Percentiles rank a stretch among this genome's conserved stretches.
phyloP scores from a whole-genome alignment of 2,329 filamentous ascomycete species.

The Sclerotinia minor region DNA sequence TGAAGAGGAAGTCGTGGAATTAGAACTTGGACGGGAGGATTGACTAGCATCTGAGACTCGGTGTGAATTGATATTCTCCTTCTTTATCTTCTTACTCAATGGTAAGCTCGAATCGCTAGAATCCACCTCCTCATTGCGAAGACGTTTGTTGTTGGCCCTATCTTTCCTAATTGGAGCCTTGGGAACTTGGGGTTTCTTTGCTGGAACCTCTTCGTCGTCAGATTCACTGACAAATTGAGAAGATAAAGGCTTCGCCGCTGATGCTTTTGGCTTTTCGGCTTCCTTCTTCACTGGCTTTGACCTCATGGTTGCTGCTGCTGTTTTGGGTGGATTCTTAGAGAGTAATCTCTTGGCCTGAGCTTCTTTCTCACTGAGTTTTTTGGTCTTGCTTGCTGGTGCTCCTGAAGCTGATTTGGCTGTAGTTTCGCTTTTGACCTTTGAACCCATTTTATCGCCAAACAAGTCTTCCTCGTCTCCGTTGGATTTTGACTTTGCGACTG shows the following conservation, averaged over 20 bases:
- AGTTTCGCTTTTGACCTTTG: slow-evolving; percentile 44
- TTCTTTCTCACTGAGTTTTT: slow-evolving; percentile 56
- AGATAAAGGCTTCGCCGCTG: slow-evolving; percentile 33
- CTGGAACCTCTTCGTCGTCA: slow-evolving; percentile 36
- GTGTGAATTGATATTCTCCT: slow-evolving; percentile 41
- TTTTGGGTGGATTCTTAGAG: slow-evolving; percentile 42
- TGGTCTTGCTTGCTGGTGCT: slow-evolving; percentile 53
- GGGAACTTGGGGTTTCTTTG: slow-evolving; percentile 20
- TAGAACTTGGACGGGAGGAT: slow-evolving; percentile 46
- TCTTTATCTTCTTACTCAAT: slow-evolving; percentile 40
- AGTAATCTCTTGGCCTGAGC: slow-evolving; percentile 58
- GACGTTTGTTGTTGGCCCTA: slow-evolving; percentile 49
- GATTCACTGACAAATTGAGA: slow-evolving; percentile 41
- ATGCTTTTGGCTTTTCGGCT: slow-evolving; percentile 16
- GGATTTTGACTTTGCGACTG: slow-evolving; percentile 52
- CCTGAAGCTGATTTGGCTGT: slow-evolving; percentile 55
- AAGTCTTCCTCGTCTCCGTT: slow-evolving; percentile 49
- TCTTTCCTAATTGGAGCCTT: slow-evolving; percentile 46
- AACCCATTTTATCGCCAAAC: slow-evolving; percentile 39
- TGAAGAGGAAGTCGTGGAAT: slow-evolving; percentile 46
- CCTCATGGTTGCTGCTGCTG: slow-evolving; percentile 32
- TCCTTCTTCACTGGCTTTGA: slow-evolving; percentile 32
- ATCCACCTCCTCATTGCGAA: slow-evolving; percentile 47
- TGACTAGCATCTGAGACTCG: slow-evolving; percentile 53
- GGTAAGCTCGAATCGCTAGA: slow-evolving; percentile 39